Base-by-base conservation (phyloP, 805 yeast species). In the Barnettozyma siamensis region DNA sequence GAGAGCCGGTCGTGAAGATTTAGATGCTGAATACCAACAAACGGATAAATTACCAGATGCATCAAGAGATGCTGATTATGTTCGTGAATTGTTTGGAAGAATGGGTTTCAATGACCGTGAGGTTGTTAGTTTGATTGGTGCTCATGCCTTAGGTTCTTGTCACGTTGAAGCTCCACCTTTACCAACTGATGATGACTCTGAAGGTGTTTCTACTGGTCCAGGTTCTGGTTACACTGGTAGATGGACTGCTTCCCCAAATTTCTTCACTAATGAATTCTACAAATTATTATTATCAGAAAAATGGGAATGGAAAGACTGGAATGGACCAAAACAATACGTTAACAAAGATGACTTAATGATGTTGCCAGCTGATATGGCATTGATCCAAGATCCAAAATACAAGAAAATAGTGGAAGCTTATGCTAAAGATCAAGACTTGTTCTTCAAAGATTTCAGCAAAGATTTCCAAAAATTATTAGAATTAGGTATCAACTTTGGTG, bases 191-290 rank as follows among this genome's bases (percentile, higher is more conserved):
- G 43, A 38, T 28, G 48, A 37, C 10, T 52, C 50, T 13, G 50
- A 46, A 27, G 46, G 40, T 16, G 28, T 37, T 7, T 44, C 53
- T 7, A 42, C 47, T 10, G 48, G 48, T 11, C 59, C 71, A 48
- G 75, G 79, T 46, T 76, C 88, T 18, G 94, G 94, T 2, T 88
- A 71, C 66, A 93, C 84, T 49, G 95, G 95, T 12, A 88, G 91
- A 46, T 87, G 95, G 95, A 89, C 91, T 30, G 83, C 82, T 41
- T 76, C 83, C 31, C 87, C 93, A 41, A 84, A 83, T 24, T 62
- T 69, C 48, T 83, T 88, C 59, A 70, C 80, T 39, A 88, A 87
- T 65, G 86, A 85, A 32, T 87, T 84, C 60, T 87, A 64, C 65
- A 75, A 66, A 61, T 57, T 70, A 30, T 65, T 85, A 58, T 49